Conservation (phyloP, 1,284 basidiomycete genomes). For the Cryptococcus maquisensis region DNA sequence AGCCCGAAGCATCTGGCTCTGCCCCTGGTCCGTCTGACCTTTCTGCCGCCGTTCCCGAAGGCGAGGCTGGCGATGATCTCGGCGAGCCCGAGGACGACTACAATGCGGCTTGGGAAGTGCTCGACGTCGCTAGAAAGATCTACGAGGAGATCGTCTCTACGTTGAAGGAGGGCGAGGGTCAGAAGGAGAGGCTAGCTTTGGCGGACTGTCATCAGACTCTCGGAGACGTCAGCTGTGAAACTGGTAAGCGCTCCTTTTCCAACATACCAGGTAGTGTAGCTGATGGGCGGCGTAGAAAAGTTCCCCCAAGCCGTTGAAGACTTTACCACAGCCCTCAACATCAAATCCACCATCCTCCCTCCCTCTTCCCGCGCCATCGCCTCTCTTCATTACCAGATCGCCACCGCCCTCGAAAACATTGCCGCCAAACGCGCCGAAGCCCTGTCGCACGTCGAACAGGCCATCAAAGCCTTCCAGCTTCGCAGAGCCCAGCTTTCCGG, state of each 20-base stretch:
- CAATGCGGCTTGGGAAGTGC: slow-evolving; percentile 88
- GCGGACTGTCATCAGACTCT: slow-evolving; percentile 79
- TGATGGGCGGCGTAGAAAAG: slow-evolving; percentile 61
- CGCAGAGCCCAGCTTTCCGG: slow-evolving; percentile 62
- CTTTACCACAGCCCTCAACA: slow-evolving; percentile 65
- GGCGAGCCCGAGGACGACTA: slow-evolving; percentile 77
- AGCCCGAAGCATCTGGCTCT: slow-evolving; percentile 11
- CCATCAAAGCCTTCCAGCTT: slow-evolving; percentile 67
- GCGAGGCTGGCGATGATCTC: slow-evolving; percentile 45
- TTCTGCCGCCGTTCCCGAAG: neutral
- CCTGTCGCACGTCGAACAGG: slow-evolving; percentile 70
- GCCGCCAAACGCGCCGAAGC: slow-evolving; percentile 73
- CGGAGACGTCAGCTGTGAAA: slow-evolving; percentile 84
- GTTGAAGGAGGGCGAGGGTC: slow-evolving; percentile 12
- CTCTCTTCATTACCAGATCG: slow-evolving; percentile 83
- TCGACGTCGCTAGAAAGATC: slow-evolving; percentile 78
- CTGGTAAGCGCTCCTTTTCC: slow-evolving; percentile 61
- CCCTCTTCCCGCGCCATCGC: slow-evolving; percentile 77
- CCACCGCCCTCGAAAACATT: slow-evolving; percentile 80
- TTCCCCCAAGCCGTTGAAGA: slow-evolving; percentile 84
- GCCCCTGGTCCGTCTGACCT: neutral
- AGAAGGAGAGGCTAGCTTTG: slow-evolving; percentile 59
- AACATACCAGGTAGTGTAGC: neutral
- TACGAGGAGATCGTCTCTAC: slow-evolving; percentile 60
- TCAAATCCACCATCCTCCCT: slow-evolving; percentile 69